Percentiles rank a stretch among this genome's conserved stretches.
Evolutionary conservation across 441 rosid species (phyloP).

Genomic region (Corymbia calophylla): DNA sequence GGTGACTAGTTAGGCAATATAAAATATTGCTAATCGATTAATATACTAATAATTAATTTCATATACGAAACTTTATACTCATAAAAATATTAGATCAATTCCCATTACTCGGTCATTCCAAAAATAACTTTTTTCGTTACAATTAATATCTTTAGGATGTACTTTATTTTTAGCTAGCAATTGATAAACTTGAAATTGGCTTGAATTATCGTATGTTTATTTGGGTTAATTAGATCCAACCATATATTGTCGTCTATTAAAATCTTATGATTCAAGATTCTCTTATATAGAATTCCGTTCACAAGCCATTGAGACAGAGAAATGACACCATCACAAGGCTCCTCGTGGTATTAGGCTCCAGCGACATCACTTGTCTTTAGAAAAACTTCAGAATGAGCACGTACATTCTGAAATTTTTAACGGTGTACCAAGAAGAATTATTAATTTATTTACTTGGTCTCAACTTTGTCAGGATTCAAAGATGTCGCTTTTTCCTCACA

Average conservation of each 20-base stretch:
- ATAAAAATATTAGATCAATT: not conserved
- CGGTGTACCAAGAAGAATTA: not conserved
- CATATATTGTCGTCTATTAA: not conserved
- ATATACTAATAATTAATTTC: not conserved
- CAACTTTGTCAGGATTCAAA: not conserved
- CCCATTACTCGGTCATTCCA: not conserved
- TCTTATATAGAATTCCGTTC: not conserved
- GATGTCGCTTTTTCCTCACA: not conserved
- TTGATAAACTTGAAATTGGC: not conserved
- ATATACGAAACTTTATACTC: not conserved
- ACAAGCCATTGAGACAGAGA: not conserved
- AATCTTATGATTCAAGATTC: not conserved
- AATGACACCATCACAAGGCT: not conserved
- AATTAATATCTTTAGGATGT: not conserved
- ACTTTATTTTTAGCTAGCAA: not conserved
- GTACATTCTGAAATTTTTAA: not conserved
- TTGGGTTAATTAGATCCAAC: not conserved
- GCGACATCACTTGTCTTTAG: not conserved
- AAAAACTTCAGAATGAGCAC: not conserved
- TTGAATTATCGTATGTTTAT: not conserved
- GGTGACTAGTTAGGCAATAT: not conserved
- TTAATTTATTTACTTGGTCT: not conserved
- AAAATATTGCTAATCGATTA: not conserved
- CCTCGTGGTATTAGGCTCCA: not conserved
- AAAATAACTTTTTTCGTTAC: not conserved